Base-by-base conservation (phyloP, 176 grass and related monocot genomes). In the Ampelocalamus luodianensis region DNA sequence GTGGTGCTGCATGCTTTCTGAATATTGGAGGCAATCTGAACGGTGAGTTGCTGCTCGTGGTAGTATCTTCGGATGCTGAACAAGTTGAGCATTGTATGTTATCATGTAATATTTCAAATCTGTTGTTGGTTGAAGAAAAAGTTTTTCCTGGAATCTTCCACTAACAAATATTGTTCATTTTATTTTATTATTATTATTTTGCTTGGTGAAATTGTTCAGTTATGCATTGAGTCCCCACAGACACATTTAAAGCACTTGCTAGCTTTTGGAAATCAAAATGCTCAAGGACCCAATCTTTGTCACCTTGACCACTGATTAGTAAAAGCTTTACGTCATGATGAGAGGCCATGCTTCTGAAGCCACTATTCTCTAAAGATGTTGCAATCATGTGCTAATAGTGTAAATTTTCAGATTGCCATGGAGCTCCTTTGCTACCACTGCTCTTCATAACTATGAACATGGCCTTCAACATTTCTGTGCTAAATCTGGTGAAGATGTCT, bases 401-500 rank as follows among this genome's bases (percentile, higher is more conserved):
- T 45, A 0, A 27, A 27, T 88, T 87, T 94, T 81, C 91, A 98
- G 95, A 87, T 79, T 98, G 95, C 49, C 81, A 86, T 87, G 95
- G 93, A 76, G 93, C 95, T 65, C 91, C 93, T 72, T 83, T 92
- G 23, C 83, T 95, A 67, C 93, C 93, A 83, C 64, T 96, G 26
- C 78, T 99, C 24, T 96, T 92, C 85, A 95, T 98, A 67, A 67
- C 72, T 77, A 74, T 82, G 86, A 99, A 99, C 82, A 94, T 99
- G 84, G 90, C 88, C 48, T 99, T 99, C 91, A 99, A 96, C 84
- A 94, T 99, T 83, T 92, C 93, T 78, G 24, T 90, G 70, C 86
- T 96, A 78, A 90, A 90, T 92, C 88, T 98, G 60, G 91, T 98
- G 81, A 98, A 98, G 90, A 89, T 96, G 83, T 93, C 96, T 79